Evolutionary conservation across 202 grass and related monocot genomes (phyloP).

Genomic region (Carex sylvatica): DNA sequence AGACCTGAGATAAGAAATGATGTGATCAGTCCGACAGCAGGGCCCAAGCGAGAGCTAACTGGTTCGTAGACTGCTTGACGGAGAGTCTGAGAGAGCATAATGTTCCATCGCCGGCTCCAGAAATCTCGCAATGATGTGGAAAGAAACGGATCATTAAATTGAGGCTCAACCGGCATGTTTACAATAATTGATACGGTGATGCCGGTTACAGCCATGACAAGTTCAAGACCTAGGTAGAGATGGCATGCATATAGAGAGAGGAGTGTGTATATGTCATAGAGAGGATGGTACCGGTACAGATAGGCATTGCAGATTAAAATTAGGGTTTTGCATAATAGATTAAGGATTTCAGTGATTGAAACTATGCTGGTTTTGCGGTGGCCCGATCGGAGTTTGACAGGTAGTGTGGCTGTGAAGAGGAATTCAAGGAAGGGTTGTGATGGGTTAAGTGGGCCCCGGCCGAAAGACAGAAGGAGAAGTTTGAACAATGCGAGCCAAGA

Average conservation of each 20-base stretch:
- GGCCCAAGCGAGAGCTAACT: slow-evolving; percentile 25
- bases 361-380: not conserved
- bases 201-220: slow-evolving; percentile 29
- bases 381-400: slow-evolving; percentile 31
- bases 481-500: slow-evolving; percentile 59
- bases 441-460: slow-evolving; percentile 40
- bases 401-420: slow-evolving; percentile 34
- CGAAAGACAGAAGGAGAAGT: slow-evolving; percentile 60
- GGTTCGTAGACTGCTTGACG: slow-evolving; percentile 51
- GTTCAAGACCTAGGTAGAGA: slow-evolving; percentile 58
- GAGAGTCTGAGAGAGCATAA: slow-evolving; percentile 55
- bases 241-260: slow-evolving; percentile 40
- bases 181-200: slow-evolving; percentile 20
- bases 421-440: slow-evolving; percentile 45
- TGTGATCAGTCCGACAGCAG: slow-evolving; percentile 9
- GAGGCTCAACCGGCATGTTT: slow-evolving; percentile 52
- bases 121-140: slow-evolving; percentile 54
- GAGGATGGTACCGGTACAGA: slow-evolving; percentile 36
- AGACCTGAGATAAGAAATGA: slow-evolving; percentile 57
- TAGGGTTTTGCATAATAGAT: slow-evolving; percentile 26
- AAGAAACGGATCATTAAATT: slow-evolving; percentile 62
- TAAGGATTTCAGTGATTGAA: not conserved
- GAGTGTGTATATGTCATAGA: slow-evolving; percentile 37
- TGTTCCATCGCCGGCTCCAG: slow-evolving; percentile 77
- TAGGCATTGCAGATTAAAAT: slow-evolving; percentile 34